Evolutionary conservation across 2,329 filamentous ascomycete species (phyloP).

Genomic region (Acephala macrosclerotiorum): DNA sequence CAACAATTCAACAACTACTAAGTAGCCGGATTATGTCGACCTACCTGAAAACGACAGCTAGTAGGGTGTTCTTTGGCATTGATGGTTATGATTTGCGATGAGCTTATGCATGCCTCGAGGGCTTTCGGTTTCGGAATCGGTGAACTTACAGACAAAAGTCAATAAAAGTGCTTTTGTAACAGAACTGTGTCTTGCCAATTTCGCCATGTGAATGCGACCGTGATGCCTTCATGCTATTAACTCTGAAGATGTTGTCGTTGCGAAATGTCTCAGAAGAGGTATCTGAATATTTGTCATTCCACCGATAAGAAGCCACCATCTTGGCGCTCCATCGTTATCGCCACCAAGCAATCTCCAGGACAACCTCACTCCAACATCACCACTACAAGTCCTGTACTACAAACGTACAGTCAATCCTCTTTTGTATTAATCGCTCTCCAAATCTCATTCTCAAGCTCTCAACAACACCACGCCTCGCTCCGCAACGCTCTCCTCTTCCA

Average conservation of each 20-base stretch:
- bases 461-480: not conserved
- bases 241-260: not conserved
- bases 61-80: slow-evolving; percentile 5
- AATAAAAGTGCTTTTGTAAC: not conserved
- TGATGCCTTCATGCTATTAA: not conserved
- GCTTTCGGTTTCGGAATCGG: not conserved
- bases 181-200: not conserved
- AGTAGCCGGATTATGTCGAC: slow-evolving; percentile 8
- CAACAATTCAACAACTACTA: slow-evolving; percentile 33
- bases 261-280: not conserved
- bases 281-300: not conserved
- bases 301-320: slow-evolving; percentile 6
- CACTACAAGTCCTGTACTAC: not conserved
- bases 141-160: not conserved
- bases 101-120: slow-evolving; percentile 19
- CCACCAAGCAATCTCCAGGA: not conserved
- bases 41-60: not conserved
- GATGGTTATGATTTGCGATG: slow-evolving; percentile 24
- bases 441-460: not conserved
- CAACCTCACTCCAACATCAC: not conserved
- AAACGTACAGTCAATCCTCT: too few species aligned
- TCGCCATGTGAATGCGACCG: not conserved
- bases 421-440: too few species aligned
- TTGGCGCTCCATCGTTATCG: not conserved
- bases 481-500: not conserved